phyloP scores from a whole-genome alignment of 2,329 filamentous ascomycete genomes.

The Sclerotinia borealis region DNA sequence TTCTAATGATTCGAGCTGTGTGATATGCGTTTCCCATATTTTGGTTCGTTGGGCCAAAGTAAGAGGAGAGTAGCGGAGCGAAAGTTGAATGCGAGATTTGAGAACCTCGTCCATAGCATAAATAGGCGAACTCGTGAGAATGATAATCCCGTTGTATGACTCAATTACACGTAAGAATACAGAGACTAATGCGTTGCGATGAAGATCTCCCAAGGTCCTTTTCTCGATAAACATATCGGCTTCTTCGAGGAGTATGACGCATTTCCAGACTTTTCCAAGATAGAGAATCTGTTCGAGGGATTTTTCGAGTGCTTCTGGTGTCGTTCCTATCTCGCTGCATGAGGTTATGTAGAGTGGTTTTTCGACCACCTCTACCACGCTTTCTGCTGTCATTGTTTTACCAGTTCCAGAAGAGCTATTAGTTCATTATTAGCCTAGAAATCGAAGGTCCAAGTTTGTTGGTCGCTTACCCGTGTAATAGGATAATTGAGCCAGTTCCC shows the following conservation, averaged over 20 bases:
- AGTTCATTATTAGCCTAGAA: neutral
- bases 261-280: constrained; percentile 9
- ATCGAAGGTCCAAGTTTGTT: neutral
- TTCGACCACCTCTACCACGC: constrained; percentile 2
- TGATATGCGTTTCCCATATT: constrained; percentile 15
- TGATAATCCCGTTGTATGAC: constrained; percentile 36
- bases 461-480: constrained; percentile 2
- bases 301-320: neutral
- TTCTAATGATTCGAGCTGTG: constrained; percentile 38
- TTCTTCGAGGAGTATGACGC: constrained; percentile 8
- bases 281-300: constrained; percentile 1
- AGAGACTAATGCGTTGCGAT: constrained; percentile 8
- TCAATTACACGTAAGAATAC: constrained; percentile 36
- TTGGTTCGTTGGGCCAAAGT: constrained; percentile 4
- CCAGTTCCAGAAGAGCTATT: constrained; percentile 8
- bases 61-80: constrained; percentile 25
- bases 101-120: constrained; percentile 35
- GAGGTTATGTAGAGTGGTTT: constrained; percentile 1
- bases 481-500: constrained; percentile 1
- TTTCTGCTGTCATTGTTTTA: constrained; percentile 10
- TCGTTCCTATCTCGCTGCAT: constrained; percentile 8
- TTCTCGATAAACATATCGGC: constrained; percentile 10
- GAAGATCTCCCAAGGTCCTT: neutral
- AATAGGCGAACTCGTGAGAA: constrained; percentile 39
- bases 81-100: constrained; percentile 33